These are phyloP conservation scores for Coemansia sp. DNA, from an alignment of 192 early-diverging fungal species.

Conservation along the genomic window DNA sequence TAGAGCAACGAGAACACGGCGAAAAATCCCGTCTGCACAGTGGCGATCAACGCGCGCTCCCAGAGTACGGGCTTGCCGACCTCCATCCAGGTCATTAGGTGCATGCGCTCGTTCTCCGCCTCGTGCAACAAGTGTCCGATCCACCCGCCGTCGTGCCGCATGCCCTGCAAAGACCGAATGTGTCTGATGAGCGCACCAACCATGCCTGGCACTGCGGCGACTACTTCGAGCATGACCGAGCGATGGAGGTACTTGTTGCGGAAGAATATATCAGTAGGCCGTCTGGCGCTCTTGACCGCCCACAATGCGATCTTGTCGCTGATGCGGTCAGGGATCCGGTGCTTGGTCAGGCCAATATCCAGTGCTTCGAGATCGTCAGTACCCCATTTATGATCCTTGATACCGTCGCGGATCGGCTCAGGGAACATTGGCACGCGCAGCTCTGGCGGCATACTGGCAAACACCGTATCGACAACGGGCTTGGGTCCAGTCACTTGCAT, in stretches of 20 bases:
- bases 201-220: constrained; percentile 87
- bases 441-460: constrained; percentile 45
- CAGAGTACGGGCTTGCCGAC: constrained; percentile 63
- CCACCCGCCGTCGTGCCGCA: constrained; percentile 88
- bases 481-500: constrained; percentile 31
- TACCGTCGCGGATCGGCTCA: constrained; percentile 66
- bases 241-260: constrained; percentile 76
- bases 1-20: constrained; percentile 91
- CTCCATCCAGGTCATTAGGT: constrained; percentile 80
- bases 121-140: constrained; percentile 88
- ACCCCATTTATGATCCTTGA: constrained; percentile 57
- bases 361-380: constrained; percentile 64
- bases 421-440: constrained; percentile 47
- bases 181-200: constrained; percentile 83
- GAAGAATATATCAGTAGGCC: constrained; percentile 72
- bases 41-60: constrained; percentile 69
- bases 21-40: constrained; percentile 88
- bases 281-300: constrained; percentile 65
- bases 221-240: constrained; percentile 77
- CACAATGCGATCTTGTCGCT: constrained; percentile 68
- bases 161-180: constrained; percentile 71
- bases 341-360: constrained; percentile 63
- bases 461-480: constrained; percentile 27
- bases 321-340: constrained; percentile 61
- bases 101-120: constrained; percentile 88